Evolutionary conservation across 106 monocot genomes (phyloP).

Genomic region (Cymbidium sinense): DNA sequence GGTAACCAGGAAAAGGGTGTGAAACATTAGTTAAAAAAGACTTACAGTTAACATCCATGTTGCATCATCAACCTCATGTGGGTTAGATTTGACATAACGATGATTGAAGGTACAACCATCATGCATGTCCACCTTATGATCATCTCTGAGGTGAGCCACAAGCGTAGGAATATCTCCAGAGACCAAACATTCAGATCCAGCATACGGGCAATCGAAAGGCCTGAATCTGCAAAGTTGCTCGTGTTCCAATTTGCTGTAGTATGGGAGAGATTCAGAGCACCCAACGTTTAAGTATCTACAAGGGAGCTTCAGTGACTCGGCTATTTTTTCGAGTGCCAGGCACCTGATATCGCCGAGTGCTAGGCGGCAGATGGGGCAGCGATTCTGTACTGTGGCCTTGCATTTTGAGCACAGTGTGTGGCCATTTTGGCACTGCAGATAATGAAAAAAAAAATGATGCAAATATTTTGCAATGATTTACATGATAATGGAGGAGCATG

Average conservation of each 20-base stretch:
- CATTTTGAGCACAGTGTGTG: slow-evolving; percentile 5
- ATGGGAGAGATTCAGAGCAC: neutral
- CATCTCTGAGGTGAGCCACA: slow-evolving; percentile 2
- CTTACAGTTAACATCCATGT: slow-evolving; percentile 5
- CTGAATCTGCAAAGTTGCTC: neutral
- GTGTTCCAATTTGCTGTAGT: slow-evolving; percentile 4
- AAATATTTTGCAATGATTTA: neutral
- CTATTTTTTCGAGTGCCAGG: neutral
- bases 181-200: slow-evolving; percentile 3
- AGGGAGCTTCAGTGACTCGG: neutral
- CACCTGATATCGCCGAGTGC: slow-evolving; percentile 2
- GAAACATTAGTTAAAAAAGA: neutral
- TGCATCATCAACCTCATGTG: slow-evolving; percentile 5
- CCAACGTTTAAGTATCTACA: neutral
- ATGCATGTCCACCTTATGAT: slow-evolving; percentile 6
- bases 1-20: neutral
- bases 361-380: neutral
- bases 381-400: neutral
- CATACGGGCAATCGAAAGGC: slow-evolving; percentile 1
- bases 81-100: slow-evolving; percentile 6
- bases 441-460: neutral
- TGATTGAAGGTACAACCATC: slow-evolving; percentile 5
- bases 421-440: neutral
- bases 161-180: slow-evolving; percentile 2
- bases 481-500: neutral